phyloP scores from a whole-genome alignment of 108 stramenopile species.

The Cyclotella cryptica region DNA sequence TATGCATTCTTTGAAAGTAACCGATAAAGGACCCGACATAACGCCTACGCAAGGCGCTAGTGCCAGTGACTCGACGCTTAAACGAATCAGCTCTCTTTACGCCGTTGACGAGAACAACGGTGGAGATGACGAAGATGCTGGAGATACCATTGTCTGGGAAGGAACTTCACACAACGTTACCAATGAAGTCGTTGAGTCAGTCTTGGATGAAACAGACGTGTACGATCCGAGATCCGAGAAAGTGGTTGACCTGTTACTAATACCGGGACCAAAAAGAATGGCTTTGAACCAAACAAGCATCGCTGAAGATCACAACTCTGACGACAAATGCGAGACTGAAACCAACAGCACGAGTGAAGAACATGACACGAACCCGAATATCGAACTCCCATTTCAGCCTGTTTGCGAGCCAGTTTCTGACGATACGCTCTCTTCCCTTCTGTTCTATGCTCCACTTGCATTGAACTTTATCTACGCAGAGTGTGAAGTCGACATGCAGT shows the following conservation, averaged over 20 bases:
- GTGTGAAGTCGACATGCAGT: conserved; percentile 92
- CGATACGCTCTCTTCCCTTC: conserved; percentile 61
- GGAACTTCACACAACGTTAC: conserved; percentile 3
- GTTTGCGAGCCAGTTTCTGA: conserved; percentile 81
- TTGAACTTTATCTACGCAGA: conserved; percentile 91
- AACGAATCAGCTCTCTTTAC: not conserved
- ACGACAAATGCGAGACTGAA: not conserved
- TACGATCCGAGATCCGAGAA: conserved; percentile 47
- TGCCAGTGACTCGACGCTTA: not conserved
- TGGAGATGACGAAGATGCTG: conserved; percentile 32
- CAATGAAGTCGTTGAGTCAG: conserved; percentile 29
- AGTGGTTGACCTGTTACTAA: conserved; percentile 40
- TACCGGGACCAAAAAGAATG: conserved; percentile 12
- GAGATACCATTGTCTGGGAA: conserved; percentile 27
- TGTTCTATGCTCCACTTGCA: conserved; percentile 90
- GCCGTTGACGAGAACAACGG: not conserved
- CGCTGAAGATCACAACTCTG: not conserved
- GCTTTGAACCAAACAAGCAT: not conserved
- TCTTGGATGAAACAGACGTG: conserved; percentile 58
- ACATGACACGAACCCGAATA: not conserved
- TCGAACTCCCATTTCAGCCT: conserved; percentile 53
- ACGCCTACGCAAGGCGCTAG: not conserved
- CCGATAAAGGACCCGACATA: not conserved
- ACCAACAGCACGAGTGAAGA: not conserved
- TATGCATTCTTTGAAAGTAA: conserved; percentile 67